These are phyloP conservation scores for Novakomyces olei DNA, from an alignment of 805 yeast genomes.

Conservation along the genomic window DNA sequence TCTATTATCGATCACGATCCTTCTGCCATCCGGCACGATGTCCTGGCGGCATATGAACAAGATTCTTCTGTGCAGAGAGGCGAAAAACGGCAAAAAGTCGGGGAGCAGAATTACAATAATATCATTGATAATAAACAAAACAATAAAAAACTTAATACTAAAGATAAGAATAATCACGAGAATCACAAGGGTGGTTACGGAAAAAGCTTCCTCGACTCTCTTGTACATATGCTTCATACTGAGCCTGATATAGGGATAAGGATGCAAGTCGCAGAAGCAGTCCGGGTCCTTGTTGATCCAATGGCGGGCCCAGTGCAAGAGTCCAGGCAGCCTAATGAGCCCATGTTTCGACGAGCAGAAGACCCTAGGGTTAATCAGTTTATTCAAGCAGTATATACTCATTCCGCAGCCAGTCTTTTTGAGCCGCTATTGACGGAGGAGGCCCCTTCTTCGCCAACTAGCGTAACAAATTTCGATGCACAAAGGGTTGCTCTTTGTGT, in stretches of 20 bases:
- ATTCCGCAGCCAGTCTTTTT: constrained; percentile 39
- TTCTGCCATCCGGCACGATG: constrained; percentile 6
- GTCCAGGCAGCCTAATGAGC: constrained; percentile 5
- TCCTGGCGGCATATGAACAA: too few relatives aligned
- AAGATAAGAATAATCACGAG: too few relatives aligned
- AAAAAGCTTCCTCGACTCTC: constrained; percentile 9
- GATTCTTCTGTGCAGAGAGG: background rate
- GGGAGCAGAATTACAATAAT: too few relatives aligned
- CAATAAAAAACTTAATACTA: too few relatives aligned
- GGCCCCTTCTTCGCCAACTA: constrained; percentile 3
- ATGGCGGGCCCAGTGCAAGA: constrained; percentile 10
- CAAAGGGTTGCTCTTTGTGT: constrained; percentile 20
- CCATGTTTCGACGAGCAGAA: constrained; percentile 6
- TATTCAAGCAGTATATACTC: constrained; percentile 36
- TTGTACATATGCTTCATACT: constrained; percentile 36
- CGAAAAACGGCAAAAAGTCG: background rate
- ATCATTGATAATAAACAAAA: background rate
- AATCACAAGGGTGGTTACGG: too few relatives aligned
- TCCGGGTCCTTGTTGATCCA: constrained; percentile 51
- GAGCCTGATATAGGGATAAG: constrained; percentile 52
- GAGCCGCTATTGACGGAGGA: constrained; percentile 22
- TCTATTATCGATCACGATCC: constrained; percentile 71
- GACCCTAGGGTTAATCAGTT: constrained; percentile 16
- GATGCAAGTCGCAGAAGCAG: constrained; percentile 66
- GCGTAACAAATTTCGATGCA: too few relatives aligned